phyloP scores from a whole-genome alignment of 441 rosid species.

The Pelargonium australe region DNA sequence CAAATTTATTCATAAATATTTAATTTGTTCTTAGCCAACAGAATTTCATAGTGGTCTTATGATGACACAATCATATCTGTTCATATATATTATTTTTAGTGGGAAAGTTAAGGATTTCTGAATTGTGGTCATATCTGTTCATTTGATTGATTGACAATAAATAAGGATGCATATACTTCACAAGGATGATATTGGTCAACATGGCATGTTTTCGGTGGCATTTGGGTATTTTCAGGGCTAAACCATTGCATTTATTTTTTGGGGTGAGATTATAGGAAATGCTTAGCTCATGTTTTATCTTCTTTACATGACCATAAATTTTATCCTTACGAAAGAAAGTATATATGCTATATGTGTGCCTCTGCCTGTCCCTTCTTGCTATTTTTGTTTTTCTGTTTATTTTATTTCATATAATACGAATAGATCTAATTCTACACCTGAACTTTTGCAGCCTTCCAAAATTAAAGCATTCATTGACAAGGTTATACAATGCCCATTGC shows the following conservation, averaged over 20 bases:
- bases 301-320: neutral
- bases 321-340: neutral
- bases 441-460: constrained; percentile 70
- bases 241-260: neutral
- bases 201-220: neutral
- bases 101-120: neutral
- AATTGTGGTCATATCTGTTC: neutral
- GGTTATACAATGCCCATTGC: constrained; percentile 93
- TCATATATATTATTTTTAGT: neutral
- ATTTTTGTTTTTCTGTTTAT: neutral
- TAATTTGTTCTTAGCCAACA: neutral
- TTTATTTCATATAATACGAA: neutral
- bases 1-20: neutral
- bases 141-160: neutral
- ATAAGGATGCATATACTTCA: neutral
- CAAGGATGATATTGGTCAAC: neutral
- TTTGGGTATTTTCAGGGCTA: neutral
- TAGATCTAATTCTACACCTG: constrained; percentile 1
- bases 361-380: neutral
- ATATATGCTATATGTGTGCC: constrained; percentile 1
- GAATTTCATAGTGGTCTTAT: neutral
- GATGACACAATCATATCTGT: neutral
- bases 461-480: constrained; percentile 85
- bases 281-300: neutral
- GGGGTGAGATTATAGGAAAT: neutral